phyloP scores from a whole-genome alignment of 2,329 filamentous ascomycete genomes.

The Cladophialophora chaetospira region DNA sequence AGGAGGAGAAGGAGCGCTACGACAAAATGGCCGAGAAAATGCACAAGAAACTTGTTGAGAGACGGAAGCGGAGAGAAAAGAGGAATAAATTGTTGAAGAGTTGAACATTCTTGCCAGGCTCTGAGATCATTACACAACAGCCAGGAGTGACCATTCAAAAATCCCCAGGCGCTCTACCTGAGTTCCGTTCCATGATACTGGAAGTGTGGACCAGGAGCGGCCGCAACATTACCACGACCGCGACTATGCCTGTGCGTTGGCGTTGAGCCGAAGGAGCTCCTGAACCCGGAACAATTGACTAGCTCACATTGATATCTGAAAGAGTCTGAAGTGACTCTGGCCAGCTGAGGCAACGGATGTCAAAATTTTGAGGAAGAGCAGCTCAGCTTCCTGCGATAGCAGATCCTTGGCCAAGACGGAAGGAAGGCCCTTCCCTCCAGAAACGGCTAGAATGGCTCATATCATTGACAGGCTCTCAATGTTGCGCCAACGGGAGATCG shows the following conservation, averaged over 20 bases:
- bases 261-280: no score
- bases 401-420: neutral
- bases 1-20: slow-evolving; percentile 90
- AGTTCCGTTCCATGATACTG: no score
- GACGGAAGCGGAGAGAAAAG: slow-evolving; percentile 94
- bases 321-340: no score
- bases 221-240: no score
- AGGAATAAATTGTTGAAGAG: slow-evolving; percentile 55
- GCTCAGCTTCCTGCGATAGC: neutral
- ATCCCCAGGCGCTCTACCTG: no score
- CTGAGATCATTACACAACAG: neutral
- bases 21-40: slow-evolving; percentile 96
- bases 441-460: neutral
- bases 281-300: no score
- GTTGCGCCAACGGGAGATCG: slow-evolving; percentile 31
- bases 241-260: no score
- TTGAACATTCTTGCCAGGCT: slow-evolving; percentile 13
- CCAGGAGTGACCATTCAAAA: no score
- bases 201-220: no score
- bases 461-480: neutral
- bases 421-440: neutral
- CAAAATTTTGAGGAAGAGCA: no score
- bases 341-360: no score
- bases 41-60: slow-evolving; percentile 92
- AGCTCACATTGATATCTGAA: no score